Percentiles rank a stretch among this genome's conserved stretches.
phyloP scores from a whole-genome alignment of 176 grass and related monocot genomes.

The Carex cristatella region DNA sequence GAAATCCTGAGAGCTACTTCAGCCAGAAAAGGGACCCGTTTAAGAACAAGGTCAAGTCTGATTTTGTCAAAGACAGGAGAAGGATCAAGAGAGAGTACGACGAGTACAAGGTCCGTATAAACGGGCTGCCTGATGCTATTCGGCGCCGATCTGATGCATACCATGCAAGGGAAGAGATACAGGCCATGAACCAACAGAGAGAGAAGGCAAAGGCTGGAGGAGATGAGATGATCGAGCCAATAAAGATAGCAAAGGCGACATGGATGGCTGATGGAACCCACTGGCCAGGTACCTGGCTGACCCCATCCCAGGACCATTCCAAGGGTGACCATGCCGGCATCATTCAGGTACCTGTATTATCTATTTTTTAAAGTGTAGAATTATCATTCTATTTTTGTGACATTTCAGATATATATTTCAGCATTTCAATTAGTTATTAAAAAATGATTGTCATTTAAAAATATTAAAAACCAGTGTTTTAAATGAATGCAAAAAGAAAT shows the following conservation, averaged over 20 bases:
- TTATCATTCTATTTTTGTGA: neutral
- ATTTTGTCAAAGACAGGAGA: conserved; percentile 94
- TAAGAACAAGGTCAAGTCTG: conserved; percentile 85
- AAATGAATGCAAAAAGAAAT: neutral
- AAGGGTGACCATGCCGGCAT: conserved; percentile 78
- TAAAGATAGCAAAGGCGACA: conserved; percentile 91
- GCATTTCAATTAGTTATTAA: neutral
- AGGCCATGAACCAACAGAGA: conserved; percentile 79
- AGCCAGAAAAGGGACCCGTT: conserved; percentile 74
- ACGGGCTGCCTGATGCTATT: conserved; percentile 84
- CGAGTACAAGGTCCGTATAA: conserved; percentile 93
- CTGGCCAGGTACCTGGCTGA: conserved; percentile 93
- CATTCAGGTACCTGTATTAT: conserved; percentile 59
- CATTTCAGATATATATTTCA: conserved; percentile 1
- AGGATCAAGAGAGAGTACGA: conserved; percentile 90
- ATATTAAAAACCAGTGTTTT: neutral
- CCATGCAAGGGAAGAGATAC: conserved; percentile 95
- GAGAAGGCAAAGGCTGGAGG: conserved; percentile 73
- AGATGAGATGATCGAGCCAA: conserved; percentile 64
- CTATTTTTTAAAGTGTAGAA: neutral
- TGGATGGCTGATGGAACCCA: conserved; percentile 98
- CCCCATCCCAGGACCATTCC: conserved; percentile 66
- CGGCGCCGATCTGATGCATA: conserved; percentile 85
- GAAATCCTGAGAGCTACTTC: conserved; percentile 98
- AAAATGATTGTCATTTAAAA: neutral